A percentile compares a stretch with the other conserved stretches of the same genome.
Evolutionary conservation across 1,284 basidiomycete species (phyloP).

Genomic region (Austroboletus niveus): DNA sequence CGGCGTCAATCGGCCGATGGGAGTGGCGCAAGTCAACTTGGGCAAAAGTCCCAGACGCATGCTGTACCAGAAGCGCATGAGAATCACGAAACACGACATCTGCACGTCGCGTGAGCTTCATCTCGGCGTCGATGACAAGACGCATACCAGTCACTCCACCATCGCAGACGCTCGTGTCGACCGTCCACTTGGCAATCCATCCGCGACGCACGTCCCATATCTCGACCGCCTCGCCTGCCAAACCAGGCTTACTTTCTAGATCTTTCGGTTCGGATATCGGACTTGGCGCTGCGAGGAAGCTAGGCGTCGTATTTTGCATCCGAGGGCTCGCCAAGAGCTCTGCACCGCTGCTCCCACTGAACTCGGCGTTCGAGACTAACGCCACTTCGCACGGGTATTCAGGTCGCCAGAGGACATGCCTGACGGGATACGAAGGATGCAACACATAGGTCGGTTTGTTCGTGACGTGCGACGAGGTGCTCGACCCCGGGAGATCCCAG

Average conservation of each 20-base stretch:
- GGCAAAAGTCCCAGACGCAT: constrained; percentile 76
- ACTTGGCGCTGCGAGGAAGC: constrained; percentile 16
- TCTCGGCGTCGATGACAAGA: background rate
- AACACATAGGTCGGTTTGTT: constrained; percentile 69
- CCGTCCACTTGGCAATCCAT: constrained; percentile 81
- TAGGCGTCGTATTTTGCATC: constrained; percentile 24
- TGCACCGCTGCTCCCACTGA: constrained; percentile 35
- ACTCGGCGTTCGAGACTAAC: constrained; percentile 65
- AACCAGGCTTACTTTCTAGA: constrained; percentile 22
- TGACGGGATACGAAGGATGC: constrained; percentile 73
- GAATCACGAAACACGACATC: constrained; percentile 73
- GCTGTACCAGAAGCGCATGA: constrained; percentile 73
- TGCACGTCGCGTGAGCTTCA: constrained; percentile 22
- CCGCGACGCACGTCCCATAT: constrained; percentile 86
- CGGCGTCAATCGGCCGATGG: constrained; percentile 62
- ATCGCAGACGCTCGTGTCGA: constrained; percentile 60
- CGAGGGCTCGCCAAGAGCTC: constrained; percentile 33
- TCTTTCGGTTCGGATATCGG: constrained; percentile 13
- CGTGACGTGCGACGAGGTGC: constrained; percentile 49
- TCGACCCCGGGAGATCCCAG: constrained; percentile 69
- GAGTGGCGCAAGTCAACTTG: constrained; percentile 73
- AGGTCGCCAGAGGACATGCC: constrained; percentile 77
- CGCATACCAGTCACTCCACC: constrained; percentile 66
- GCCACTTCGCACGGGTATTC: constrained; percentile 79
- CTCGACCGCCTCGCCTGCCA: constrained; percentile 63